phyloP scores from a whole-genome alignment of 257 asterid genomes.

The Nyctanthes arbortristis region DNA sequence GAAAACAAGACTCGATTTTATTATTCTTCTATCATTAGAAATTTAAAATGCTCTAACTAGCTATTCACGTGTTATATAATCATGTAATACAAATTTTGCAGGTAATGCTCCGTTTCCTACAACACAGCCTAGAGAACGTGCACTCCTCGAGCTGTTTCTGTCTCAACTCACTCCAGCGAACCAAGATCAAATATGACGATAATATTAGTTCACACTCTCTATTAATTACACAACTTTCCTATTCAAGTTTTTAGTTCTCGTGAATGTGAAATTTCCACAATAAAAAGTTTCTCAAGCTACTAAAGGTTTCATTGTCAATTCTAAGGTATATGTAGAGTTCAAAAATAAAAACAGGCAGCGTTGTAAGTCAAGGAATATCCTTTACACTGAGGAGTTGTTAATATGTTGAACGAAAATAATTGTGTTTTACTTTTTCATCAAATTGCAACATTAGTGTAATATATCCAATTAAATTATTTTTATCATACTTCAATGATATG shows the following conservation, averaged over 20 bases:
- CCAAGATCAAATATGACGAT: conserved; percentile 41
- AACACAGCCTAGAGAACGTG: conserved; percentile 65
- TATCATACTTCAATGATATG: too few relatives aligned
- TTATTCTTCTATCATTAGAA: not conserved
- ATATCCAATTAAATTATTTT: too few relatives aligned
- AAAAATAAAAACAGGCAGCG: too few relatives aligned
- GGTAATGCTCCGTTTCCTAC: conserved; percentile 52
- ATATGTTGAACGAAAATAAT: too few relatives aligned
- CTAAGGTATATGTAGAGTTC: too few relatives aligned
- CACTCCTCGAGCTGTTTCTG: conserved; percentile 60
- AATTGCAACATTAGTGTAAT: too few relatives aligned
- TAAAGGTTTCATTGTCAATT: too few relatives aligned
- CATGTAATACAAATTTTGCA: conserved; percentile 11
- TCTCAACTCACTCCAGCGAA: conserved; percentile 63
- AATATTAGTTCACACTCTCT: too few relatives aligned
- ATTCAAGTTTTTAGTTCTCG: not conserved
- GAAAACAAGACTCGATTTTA: not conserved
- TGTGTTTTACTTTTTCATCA: too few relatives aligned
- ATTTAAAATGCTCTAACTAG: not conserved
- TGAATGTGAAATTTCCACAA: not conserved
- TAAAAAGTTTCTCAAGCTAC: not conserved
- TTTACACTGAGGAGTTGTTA: too few relatives aligned
- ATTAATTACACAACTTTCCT: too few relatives aligned
- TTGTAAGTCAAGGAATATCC: too few relatives aligned
- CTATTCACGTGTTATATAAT: not conserved